These are phyloP conservation scores for Pseudogymnoascus sp. DNA, from an alignment of 2,329 filamentous ascomycete genomes.

Conservation along the genomic window DNA sequence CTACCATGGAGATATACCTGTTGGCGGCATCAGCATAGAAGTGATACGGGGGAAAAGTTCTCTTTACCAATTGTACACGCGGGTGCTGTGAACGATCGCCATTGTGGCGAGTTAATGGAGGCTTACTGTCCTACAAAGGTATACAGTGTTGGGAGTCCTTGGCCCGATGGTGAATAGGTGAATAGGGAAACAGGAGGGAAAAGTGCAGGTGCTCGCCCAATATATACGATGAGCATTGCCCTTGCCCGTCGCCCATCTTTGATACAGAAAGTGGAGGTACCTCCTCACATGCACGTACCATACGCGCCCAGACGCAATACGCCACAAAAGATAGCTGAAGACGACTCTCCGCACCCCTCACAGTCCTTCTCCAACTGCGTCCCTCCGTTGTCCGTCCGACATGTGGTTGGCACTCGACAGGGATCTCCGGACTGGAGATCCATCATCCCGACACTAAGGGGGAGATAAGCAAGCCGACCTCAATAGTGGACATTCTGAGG, in stretches of 20 bases:
- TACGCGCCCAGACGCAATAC: background rate
- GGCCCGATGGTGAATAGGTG: background rate
- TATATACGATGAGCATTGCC: background rate
- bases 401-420: background rate
- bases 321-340: background rate
- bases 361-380: background rate
- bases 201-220: background rate
- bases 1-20: constrained; percentile 61
- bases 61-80: constrained; percentile 6
- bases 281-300: background rate
- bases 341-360: background rate
- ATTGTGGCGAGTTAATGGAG: constrained; percentile 4
- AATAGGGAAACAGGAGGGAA: background rate
- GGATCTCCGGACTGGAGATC: background rate
- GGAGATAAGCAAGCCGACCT: background rate
- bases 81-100: constrained; percentile 4
- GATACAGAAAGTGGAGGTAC: background rate
- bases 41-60: background rate
- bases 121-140: constrained; percentile 1
- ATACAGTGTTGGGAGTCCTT: background rate
- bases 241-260: background rate
- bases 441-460: constrained; percentile 1
- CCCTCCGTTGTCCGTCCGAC: background rate
- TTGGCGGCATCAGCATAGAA: background rate
- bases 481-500: background rate